Conservation (phyloP, 495 filamentous ascomycete species). For the Bacidia gigantensis region DNA sequence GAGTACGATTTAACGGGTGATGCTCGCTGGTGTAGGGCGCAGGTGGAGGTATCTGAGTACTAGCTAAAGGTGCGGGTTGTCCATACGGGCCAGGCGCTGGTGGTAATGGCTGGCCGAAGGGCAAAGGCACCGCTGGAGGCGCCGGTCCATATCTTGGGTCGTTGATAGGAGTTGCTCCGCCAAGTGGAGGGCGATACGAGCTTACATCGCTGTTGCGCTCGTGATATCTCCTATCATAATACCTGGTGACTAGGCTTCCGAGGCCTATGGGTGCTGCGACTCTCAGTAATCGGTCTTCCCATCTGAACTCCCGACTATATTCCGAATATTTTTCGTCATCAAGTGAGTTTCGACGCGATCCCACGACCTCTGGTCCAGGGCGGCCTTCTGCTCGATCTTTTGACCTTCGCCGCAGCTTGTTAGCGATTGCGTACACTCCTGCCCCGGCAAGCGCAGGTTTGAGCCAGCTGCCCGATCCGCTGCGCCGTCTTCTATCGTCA, state of each 20-base stretch:
- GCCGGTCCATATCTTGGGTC: conserved; percentile 1
- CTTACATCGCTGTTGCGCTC: conserved; percentile 44
- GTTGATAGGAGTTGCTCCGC: conserved; percentile 14
- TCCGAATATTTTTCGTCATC: conserved; percentile 27
- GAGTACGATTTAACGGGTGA: conserved; percentile 30
- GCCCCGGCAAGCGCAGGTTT: conserved; percentile 45
- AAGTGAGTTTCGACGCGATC: conserved; percentile 16
- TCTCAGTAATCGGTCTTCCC: conserved; percentile 51
- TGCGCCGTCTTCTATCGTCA: conserved; percentile 19
- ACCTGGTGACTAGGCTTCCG: conserved; percentile 47
- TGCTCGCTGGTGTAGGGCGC: conserved; percentile 25
- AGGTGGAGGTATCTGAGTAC: conserved; percentile 4
- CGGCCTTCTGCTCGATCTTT: conserved; percentile 15
- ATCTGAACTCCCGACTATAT: conserved; percentile 44
- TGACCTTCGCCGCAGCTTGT: conserved; percentile 28
- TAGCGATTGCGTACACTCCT: conserved; percentile 45
- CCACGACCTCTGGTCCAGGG: conserved; percentile 21
- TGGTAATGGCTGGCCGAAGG: conserved; percentile 24
- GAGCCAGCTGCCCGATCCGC: conserved; percentile 17
- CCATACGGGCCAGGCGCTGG: not conserved
- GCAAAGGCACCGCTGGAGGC: conserved; percentile 25
- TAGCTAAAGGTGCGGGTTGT: not conserved
- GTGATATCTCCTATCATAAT: conserved; percentile 43
- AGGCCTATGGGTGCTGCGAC: conserved; percentile 54
- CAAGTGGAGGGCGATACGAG: conserved; percentile 31